Evolutionary conservation across 192 early-diverging fungal genomes (phyloP).

Genomic region (Backusella tuberculispora): DNA sequence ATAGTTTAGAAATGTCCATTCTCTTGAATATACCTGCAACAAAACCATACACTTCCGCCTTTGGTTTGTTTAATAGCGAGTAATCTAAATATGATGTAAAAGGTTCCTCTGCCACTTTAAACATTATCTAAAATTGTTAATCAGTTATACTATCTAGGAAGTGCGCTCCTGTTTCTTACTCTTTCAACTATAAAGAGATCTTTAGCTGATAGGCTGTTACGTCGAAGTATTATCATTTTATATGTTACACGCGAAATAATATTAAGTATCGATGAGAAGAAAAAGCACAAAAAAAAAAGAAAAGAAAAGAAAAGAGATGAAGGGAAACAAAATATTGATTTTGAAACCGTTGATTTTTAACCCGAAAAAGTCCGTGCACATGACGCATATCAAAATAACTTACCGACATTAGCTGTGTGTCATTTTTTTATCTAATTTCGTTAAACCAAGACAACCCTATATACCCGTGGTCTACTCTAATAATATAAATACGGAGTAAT

Average conservation of each 20-base stretch:
- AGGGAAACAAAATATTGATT: background rate
- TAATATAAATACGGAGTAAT: background rate
- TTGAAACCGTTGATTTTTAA: background rate
- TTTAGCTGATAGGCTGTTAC: slow-evolving; percentile 53
- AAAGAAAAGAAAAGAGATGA: background rate
- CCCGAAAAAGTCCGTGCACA: slow-evolving; percentile 15
- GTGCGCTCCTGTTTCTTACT: slow-evolving; percentile 37
- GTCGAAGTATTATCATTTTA: slow-evolving; percentile 51
- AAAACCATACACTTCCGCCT: slow-evolving; percentile 82
- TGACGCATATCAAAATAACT: slow-evolving; percentile 6
- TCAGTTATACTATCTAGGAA: background rate
- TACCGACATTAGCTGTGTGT: background rate
- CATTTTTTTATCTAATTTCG: too few species aligned
- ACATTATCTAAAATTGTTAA: slow-evolving; percentile 43
- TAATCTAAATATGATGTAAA: slow-evolving; percentile 44
- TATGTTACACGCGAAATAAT: background rate
- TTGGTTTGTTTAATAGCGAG: slow-evolving; percentile 68
- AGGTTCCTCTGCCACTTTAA: slow-evolving; percentile 48
- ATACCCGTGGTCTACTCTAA: too few species aligned
- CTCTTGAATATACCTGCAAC: slow-evolving; percentile 78
- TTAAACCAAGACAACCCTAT: too few species aligned
- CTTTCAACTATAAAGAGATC: slow-evolving; percentile 63
- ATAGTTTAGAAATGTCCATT: slow-evolving; percentile 60
- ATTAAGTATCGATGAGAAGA: too few species aligned
- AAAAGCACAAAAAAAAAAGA: slow-evolving; percentile 5